Conservation (phyloP, 164 flowering plant genomes). For the Pachysandra terminalis region DNA sequence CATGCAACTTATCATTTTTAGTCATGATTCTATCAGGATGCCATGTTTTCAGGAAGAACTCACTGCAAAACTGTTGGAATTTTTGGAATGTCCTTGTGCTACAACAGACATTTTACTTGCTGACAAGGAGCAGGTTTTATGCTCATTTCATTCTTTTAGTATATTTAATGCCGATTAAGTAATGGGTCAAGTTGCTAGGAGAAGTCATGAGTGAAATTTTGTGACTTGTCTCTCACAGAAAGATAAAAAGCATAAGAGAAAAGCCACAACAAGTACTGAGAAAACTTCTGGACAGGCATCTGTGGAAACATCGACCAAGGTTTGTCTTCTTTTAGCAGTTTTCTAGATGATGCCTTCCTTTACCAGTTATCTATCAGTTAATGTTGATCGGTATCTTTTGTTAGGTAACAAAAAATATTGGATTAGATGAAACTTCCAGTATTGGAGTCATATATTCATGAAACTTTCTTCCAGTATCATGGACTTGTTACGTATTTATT, state of each 20-base stretch:
- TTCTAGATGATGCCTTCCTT: background rate
- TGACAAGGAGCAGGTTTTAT: slow-evolving; percentile 68
- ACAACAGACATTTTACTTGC: slow-evolving; percentile 69
- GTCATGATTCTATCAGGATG: too few species aligned
- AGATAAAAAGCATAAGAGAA: slow-evolving; percentile 54
- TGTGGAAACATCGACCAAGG: slow-evolving; percentile 46
- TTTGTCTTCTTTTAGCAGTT: slow-evolving; percentile 15
- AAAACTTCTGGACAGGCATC: slow-evolving; percentile 28
- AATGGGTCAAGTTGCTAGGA: background rate
- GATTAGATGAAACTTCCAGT: too few species aligned
- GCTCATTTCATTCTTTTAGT: background rate
- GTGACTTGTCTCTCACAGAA: slow-evolving; percentile 43
- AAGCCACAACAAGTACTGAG: slow-evolving; percentile 25
- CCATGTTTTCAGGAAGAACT: slow-evolving; percentile 88
- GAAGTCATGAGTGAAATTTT: background rate
- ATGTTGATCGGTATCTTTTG: too few species aligned
- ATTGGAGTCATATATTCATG: too few species aligned
- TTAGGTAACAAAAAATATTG: too few species aligned
- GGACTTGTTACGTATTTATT: too few species aligned
- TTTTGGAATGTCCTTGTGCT: slow-evolving; percentile 78
- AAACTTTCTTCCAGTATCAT: too few species aligned
- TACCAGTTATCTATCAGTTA: too few species aligned
- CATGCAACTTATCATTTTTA: background rate
- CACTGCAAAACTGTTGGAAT: slow-evolving; percentile 59
- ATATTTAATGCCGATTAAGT: background rate